A percentile compares a stretch with the other conserved stretches of the same genome.
These are phyloP conservation scores for Sechiopsis laciniata DNA, from an alignment of 306 rosid species.

Conservation along the genomic window DNA sequence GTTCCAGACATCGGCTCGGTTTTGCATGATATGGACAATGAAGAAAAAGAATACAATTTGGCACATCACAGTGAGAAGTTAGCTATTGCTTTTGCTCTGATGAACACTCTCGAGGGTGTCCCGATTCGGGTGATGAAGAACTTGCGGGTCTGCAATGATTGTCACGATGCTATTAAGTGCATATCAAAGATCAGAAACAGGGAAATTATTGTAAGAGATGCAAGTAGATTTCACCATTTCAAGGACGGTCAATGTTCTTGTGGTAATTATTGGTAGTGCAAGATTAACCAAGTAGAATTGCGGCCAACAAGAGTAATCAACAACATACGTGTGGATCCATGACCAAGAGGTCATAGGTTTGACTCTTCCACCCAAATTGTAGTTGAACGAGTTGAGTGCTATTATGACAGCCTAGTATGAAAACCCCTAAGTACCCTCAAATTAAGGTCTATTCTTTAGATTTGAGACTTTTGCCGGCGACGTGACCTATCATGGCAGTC, in stretches of 20 bases:
- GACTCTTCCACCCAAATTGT: no score
- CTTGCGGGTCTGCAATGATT: conserved; percentile 61
- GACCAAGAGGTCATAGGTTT: no score
- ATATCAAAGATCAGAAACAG: conserved; percentile 47
- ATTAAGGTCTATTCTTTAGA: neutral
- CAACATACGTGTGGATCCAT: no score
- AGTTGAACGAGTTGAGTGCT: no score
- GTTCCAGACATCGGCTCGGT: conserved; percentile 65
- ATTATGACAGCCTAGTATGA: neutral
- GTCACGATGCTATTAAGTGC: conserved; percentile 71
- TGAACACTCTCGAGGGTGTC: conserved; percentile 47
- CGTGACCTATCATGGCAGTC: neutral
- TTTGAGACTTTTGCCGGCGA: neutral
- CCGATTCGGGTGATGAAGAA: conserved; percentile 86
- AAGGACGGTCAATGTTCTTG: conserved; percentile 70
- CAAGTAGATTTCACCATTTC: conserved; percentile 87
- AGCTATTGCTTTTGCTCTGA: conserved; percentile 72
- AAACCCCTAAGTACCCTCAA: conserved; percentile 2
- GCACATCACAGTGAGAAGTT: conserved; percentile 80
- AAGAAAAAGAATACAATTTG: conserved; percentile 76
- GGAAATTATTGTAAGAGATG: conserved; percentile 57
- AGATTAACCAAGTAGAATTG: neutral
- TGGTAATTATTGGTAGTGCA: conserved; percentile 64
- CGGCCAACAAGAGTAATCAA: no score
- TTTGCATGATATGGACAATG: conserved; percentile 81